Percentiles rank a stretch among this genome's conserved stretches.
These are phyloP conservation scores for Hanseniaspora lindneri DNA, from an alignment of 805 yeast genomes.

Conservation along the genomic window DNA sequence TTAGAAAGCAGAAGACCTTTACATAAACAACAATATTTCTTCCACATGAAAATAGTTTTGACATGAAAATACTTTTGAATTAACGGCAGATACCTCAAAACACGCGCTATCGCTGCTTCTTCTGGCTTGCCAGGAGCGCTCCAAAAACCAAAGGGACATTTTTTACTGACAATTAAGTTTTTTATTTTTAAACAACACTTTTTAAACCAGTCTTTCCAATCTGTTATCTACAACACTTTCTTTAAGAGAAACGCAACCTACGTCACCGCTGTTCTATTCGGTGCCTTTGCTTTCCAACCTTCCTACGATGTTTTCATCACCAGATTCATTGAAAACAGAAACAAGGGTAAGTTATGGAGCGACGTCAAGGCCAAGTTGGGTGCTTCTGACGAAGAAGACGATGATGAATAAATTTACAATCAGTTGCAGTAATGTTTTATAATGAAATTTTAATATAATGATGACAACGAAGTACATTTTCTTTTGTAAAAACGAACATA, in stretches of 20 bases:
- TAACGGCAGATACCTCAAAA: too few relatives aligned
- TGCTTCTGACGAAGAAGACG: conserved; percentile 53
- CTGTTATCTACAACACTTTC: conserved; percentile 49
- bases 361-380: conserved; percentile 53
- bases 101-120: background rate
- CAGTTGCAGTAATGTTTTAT: background rate
- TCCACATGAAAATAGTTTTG: too few relatives aligned
- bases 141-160: background rate
- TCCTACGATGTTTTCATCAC: conserved; percentile 58
- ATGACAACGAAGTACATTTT: conserved; percentile 27
- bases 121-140: too few relatives aligned
- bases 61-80: too few relatives aligned
- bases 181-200: background rate
- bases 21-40: too few relatives aligned
- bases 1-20: too few relatives aligned
- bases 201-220: conserved; percentile 28
- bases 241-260: conserved; percentile 86
- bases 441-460: background rate
- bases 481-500: background rate
- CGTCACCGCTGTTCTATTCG: conserved; percentile 70
- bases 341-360: conserved; percentile 77
- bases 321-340: conserved; percentile 62
- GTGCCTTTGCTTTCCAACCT: conserved; percentile 79
- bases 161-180: conserved; percentile 10
- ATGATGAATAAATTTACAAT: conserved; percentile 30